A percentile compares a stretch with the other conserved stretches of the same genome.
phyloP scores from a whole-genome alignment of 768 basidiomycete genomes.

The Serendipita indica region DNA sequence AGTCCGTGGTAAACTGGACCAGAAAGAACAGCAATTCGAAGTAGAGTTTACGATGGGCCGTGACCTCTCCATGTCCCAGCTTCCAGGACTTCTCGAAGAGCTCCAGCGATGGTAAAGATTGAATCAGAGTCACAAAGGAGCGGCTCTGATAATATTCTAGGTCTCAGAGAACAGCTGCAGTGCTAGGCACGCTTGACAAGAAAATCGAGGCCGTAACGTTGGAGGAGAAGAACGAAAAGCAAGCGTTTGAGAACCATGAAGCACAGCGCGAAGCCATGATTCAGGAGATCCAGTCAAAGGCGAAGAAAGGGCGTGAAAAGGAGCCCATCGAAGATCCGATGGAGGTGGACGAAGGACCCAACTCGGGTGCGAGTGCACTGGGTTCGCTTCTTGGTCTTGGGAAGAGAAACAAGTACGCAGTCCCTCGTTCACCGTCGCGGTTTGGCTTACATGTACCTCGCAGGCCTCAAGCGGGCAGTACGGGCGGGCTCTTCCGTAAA shows the following conservation, averaged over 20 bases:
- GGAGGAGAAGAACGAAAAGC: conserved; percentile 1
- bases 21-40: conserved; percentile 77
- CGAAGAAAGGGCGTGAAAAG: conserved; percentile 2
- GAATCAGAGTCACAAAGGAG: neutral
- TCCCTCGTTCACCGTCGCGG: neutral
- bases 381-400: neutral
- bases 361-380: neutral
- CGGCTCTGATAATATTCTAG: neutral
- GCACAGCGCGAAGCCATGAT: neutral
- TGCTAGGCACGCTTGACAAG: neutral
- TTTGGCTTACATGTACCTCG: neutral
- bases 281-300: neutral
- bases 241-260: neutral
- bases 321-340: neutral
- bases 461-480: neutral
- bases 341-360: neutral
- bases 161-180: conserved; percentile 1
- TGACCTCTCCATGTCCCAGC: conserved; percentile 66
- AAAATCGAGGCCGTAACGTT: neutral
- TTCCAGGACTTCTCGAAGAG: conserved; percentile 44
- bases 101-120: conserved; percentile 47
- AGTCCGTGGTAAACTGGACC: conserved; percentile 83
- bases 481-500: conserved; percentile 3
- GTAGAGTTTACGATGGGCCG: conserved; percentile 87
- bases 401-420: neutral